Base-by-base conservation (phyloP, 805 yeast genomes). In the Ogataea zsoltii region DNA sequence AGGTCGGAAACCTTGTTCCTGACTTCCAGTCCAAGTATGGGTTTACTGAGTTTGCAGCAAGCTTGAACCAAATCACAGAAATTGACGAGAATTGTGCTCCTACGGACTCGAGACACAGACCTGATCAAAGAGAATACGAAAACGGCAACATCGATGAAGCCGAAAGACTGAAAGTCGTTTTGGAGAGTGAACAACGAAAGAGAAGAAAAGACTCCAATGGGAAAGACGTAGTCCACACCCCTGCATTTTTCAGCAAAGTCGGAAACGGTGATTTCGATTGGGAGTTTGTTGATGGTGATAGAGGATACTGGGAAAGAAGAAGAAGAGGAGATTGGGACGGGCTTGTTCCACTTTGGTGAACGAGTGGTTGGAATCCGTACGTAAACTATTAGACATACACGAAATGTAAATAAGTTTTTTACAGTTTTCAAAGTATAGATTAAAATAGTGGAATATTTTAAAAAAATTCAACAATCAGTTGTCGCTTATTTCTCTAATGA, bases 41-140 rank as follows among this genome's bases (percentile, higher is more conserved):
- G 0, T 90, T 90, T 61, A 84, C 97, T 0, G 72, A 74, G 42
- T 94, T 85, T 69, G 82, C 96, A 0, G 88, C 95, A 7, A 76
- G 84, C 32, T 70, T 94, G 61, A 90, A 90, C 61, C 87, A 89
- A 48, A 77, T 91, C 32, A 87, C 96, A 0, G 69, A 62, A 3
- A 66, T 92, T 12, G 97, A 92, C 60, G 50, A 74, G 23, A 85
- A 70, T 2, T 55, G 91, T 32, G 85, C 97, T 5, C 91, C 91
- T 2, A 88, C 94, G 0, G 99, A 94, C 63, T 86, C 97, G 7
- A 79, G 99, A 59, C 66, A 82, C 36, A 77, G 99, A 60, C 98
- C 97, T 0, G 99, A 94, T 63, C 80, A 89, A 59, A 70, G 77
- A 35, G 65, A 71, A 2, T 89, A 88, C 55, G 96, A 88, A 60